Percentiles rank a stretch among this genome's conserved stretches.
phyloP scores from a whole-genome alignment of 768 basidiomycete species.

The Gymnopilus junonius region DNA sequence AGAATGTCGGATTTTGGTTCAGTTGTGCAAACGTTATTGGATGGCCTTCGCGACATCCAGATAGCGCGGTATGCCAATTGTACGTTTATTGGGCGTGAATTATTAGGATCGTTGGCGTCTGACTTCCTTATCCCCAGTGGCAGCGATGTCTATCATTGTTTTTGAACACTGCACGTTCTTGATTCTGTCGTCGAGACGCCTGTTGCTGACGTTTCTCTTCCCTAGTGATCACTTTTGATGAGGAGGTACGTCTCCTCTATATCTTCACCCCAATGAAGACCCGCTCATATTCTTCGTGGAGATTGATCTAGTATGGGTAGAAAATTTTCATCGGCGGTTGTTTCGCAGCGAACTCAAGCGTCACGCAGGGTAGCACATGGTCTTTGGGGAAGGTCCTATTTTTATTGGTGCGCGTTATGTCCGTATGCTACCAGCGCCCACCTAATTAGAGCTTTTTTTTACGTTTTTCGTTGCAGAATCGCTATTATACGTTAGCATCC shows the following conservation, averaged over 20 bases:
- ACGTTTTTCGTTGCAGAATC: slow-evolving; percentile 46
- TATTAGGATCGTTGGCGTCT: not conserved
- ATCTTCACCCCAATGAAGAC: not conserved
- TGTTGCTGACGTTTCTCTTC: not conserved
- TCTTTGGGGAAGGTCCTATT: slow-evolving; percentile 59
- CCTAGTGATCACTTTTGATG: slow-evolving; percentile 54
- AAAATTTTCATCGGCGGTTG: not conserved
- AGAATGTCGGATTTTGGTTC: slow-evolving; percentile 1
- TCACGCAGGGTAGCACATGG: slow-evolving; percentile 53
- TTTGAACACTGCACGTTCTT: slow-evolving; percentile 55
- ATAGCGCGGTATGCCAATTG: slow-evolving; percentile 47
- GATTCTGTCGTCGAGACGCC: not conserved
- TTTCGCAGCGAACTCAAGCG: not conserved
- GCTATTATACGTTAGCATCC: slow-evolving; percentile 56
- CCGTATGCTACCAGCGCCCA: not conserved
- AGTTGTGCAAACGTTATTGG: slow-evolving; percentile 12
- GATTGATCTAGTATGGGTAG: slow-evolving; percentile 62
- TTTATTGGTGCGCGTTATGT: slow-evolving; percentile 44
- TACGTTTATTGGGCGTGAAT: slow-evolving; percentile 25
- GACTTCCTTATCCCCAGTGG: slow-evolving; percentile 40
- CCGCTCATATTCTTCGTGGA: slow-evolving; percentile 20
- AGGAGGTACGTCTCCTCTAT: slow-evolving; percentile 43
- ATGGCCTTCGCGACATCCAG: slow-evolving; percentile 41
- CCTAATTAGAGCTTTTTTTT: too few relatives aligned
- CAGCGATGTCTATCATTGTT: slow-evolving; percentile 53